These are phyloP conservation scores for Paramecium primaurelia DNA, from an alignment of 73 alveolate species.

Conservation along the genomic window DNA sequence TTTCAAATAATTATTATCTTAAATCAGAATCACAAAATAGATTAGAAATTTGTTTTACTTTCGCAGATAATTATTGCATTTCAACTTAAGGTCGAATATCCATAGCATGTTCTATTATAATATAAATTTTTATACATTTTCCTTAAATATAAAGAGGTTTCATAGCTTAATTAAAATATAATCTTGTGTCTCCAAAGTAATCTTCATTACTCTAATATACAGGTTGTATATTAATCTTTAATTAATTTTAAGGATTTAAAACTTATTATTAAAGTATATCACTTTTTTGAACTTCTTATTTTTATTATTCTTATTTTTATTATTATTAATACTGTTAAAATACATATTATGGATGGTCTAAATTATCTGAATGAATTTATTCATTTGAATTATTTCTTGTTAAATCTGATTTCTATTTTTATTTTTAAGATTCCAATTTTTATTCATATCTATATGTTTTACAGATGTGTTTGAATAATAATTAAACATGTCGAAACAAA, in stretches of 20 bases:
- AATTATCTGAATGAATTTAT: not conserved
- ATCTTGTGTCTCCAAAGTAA: not conserved
- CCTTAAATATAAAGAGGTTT: not conserved
- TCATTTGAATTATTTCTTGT: not conserved
- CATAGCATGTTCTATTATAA: not conserved
- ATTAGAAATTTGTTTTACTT: not conserved
- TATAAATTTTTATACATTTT: not conserved
- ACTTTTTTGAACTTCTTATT: not conserved
- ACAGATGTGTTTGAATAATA: not conserved
- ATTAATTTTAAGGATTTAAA: not conserved
- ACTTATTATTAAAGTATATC: not conserved
- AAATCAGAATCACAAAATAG: not conserved
- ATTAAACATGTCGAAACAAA: not conserved
- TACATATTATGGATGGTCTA: not conserved
- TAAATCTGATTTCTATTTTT: not conserved
- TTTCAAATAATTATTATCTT: not conserved
- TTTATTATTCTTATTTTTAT: not conserved
- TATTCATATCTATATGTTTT: not conserved
- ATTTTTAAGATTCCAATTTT: not conserved
- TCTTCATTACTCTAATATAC: not conserved
- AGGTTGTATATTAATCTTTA: not conserved
- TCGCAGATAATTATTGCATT: not conserved
- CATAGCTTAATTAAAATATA: not conserved
- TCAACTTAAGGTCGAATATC: slow-evolving; percentile 28
- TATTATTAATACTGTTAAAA: not conserved